Evolutionary conservation across 768 basidiomycete species (phyloP).

Genomic region (Psilocybe azurescens): DNA sequence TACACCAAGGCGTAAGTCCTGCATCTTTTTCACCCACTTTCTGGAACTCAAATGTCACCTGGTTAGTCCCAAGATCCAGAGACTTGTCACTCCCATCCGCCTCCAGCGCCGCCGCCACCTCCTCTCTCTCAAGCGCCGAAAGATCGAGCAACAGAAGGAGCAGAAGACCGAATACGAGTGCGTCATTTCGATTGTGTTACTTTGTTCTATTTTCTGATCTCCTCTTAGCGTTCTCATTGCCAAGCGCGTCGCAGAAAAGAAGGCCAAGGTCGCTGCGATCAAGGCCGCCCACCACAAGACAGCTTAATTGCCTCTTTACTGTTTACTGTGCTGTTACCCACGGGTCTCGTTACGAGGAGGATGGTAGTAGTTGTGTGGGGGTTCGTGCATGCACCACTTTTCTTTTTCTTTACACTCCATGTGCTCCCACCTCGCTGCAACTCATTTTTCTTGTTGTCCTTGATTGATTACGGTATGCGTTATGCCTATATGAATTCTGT

Average conservation of each 20-base stretch:
- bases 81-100: slow-evolving; percentile 92
- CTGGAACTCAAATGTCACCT: not conserved
- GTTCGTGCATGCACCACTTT: slow-evolving; percentile 2
- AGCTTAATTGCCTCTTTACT: slow-evolving; percentile 18
- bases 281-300: slow-evolving; percentile 74
- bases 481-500: slow-evolving; percentile 1
- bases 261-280: slow-evolving; percentile 87
- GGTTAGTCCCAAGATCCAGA: slow-evolving; percentile 91
- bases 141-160: slow-evolving; percentile 91
- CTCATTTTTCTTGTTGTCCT: not conserved
- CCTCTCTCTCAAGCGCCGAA: slow-evolving; percentile 84
- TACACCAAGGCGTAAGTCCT: slow-evolving; percentile 93
- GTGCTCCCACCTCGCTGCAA: not conserved
- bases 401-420: slow-evolving; percentile 4
- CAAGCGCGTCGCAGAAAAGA: slow-evolving; percentile 94
- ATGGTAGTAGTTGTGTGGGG: slow-evolving; percentile 12
- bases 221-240: slow-evolving; percentile 64
- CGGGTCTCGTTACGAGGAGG: slow-evolving; percentile 11
- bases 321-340: slow-evolving; percentile 7
- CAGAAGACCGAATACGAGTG: slow-evolving; percentile 94
- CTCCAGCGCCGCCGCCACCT: slow-evolving; percentile 97
- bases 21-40: not conserved
- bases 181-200: slow-evolving; percentile 29
- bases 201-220: not conserved
- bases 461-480: slow-evolving; percentile 3